phyloP scores from a whole-genome alignment of 139 green algal genomes.

The Volvox africanus region DNA sequence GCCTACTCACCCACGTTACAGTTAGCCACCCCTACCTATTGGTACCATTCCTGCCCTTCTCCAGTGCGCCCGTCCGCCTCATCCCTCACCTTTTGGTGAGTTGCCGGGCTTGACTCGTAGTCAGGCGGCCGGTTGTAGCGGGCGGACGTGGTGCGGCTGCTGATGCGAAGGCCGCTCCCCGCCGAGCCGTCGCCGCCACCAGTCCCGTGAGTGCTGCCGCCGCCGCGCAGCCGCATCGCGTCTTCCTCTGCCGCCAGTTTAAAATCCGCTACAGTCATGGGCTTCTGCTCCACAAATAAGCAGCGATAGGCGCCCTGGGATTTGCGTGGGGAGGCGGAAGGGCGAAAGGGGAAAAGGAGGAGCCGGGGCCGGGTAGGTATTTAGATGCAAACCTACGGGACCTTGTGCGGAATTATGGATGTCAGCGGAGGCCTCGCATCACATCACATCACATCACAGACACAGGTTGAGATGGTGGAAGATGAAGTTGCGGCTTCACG shows the following conservation, averaged over 20 bases:
- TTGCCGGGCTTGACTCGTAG: neutral
- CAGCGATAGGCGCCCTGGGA: conserved; percentile 50
- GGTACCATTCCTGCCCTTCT: too few species aligned
- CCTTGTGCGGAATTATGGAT: too few species aligned
- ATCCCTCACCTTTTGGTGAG: neutral
- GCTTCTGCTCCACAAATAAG: conserved; percentile 71
- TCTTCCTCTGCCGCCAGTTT: conserved; percentile 53
- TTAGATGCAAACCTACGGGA: too few species aligned
- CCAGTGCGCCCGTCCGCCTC: too few species aligned
- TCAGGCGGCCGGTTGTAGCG: neutral
- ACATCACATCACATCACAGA: too few species aligned
- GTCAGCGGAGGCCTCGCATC: too few species aligned
- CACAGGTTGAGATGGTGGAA: too few species aligned
- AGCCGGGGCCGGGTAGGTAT: neutral
- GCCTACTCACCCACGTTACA: too few species aligned
- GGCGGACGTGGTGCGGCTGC: conserved; percentile 11
- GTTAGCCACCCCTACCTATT: too few species aligned
- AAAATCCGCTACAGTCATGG: conserved; percentile 65
- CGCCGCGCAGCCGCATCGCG: conserved; percentile 11
- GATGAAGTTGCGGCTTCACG: too few species aligned
- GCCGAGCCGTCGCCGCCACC: neutral
- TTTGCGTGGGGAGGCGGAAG: neutral
- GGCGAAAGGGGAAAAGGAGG: neutral
- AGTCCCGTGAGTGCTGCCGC: neutral
- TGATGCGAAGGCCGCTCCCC: neutral